Base-by-base conservation (phyloP, 2,329 filamentous ascomycete genomes). In the Aspergillus fischeri region DNA sequence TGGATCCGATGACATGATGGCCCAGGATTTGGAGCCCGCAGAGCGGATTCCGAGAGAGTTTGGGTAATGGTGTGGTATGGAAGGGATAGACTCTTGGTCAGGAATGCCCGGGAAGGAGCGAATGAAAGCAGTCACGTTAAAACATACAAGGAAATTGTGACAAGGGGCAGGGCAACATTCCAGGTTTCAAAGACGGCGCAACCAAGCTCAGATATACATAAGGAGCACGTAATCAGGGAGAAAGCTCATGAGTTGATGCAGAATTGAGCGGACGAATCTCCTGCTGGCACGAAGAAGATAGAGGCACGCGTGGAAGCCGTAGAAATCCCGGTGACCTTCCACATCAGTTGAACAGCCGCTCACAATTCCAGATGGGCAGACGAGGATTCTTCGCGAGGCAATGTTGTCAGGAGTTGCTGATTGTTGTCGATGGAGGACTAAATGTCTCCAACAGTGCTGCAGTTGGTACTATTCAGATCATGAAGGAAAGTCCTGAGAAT, bases 1-100 rank as follows among this genome's bases (percentile, higher is more conserved):
- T 49, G 65, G 53, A 50, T 73, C 63, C 49, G 70, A 66, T 73
- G 75, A 75, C 59, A 56, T 70, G 57, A 56, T 57, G 48, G 51
- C 58, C 58, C 51, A 57, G 50, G 55, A 32, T 59, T 49, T 54
- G 52, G 51, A 55, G 50, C n/a, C 29, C 45, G 49, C 44, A 57
- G 29, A 57, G 32, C 24, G 51, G 41, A 50, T 51, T 38, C 44
- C 5, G 32, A 49, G 52, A 42, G 45, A 51, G 32, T 17, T 38
- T 11, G 21, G 44, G 44, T 21, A 21, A 44, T 24, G n/a, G 41
- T 38, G 32, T 32, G 41, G 20, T 42, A 9, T 44, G 41, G 41
- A 56, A 61, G 60, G 57, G 62, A 57, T 61, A 59, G 44, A 47
- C 42, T 48, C 50, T 51, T 59, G 60, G 56, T 65, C 57, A 62